A percentile compares a stretch with the other conserved stretches of the same genome.
phyloP scores from a whole-genome alignment of 176 grass and related monocot species.

The barley (Hordeum vulgare) region DNA sequence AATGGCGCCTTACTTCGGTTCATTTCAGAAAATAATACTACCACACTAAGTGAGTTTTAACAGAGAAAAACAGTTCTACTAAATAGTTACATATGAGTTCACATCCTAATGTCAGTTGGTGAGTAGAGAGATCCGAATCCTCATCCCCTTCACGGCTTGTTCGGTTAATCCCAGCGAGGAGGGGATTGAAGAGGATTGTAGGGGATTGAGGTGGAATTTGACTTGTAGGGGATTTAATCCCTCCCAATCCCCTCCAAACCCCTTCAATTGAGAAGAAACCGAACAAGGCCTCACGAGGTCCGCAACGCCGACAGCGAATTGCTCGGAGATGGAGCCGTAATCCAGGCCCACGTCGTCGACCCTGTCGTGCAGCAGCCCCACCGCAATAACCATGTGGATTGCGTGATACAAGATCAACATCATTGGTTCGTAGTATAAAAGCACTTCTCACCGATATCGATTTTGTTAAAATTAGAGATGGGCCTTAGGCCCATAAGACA shows the following conservation, averaged over 20 bases:
- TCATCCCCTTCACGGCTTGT: no score
- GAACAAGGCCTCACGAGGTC: conserved; percentile 74
- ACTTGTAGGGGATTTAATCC: no score
- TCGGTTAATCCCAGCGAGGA: no score
- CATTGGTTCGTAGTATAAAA: background rate
- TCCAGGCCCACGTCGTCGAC: conserved; percentile 62
- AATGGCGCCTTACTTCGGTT: background rate
- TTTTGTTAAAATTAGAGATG: no score
- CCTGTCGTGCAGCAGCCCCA: conserved; percentile 79
- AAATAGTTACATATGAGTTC: background rate
- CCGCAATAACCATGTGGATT: conserved; percentile 32
- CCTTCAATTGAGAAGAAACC: no score
- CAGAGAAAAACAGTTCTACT: background rate
- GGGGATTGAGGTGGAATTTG: no score
- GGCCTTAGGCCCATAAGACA: no score
- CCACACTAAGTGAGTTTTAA: background rate
- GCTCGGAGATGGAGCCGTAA: conserved; percentile 48
- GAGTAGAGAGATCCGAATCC: background rate
- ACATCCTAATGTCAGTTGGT: background rate
- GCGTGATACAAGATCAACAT: background rate
- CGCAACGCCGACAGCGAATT: conserved; percentile 56
- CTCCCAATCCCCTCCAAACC: no score
- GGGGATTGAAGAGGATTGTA: no score
- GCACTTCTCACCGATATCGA: background rate
- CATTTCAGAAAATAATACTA: background rate